Conservation (phyloP, 768 basidiomycete genomes). For the Mrakia hoshinonis region DNA sequence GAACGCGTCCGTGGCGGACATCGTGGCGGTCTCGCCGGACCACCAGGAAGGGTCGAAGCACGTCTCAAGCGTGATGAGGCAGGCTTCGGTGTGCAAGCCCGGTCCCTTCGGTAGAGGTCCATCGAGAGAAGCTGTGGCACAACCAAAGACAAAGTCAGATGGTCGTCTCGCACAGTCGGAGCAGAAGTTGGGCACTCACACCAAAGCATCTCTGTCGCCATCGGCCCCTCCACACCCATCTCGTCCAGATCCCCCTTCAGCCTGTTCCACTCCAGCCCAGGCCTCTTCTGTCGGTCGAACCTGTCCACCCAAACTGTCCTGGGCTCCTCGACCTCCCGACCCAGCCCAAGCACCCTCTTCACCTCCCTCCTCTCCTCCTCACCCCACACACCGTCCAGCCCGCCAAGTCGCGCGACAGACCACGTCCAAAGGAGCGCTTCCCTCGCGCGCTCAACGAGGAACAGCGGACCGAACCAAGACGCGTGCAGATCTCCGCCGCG, state of each 20-base stretch:
- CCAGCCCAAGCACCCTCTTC: background rate
- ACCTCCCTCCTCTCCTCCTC: background rate
- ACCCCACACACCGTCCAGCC: constrained; percentile 13
- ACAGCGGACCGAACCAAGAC: constrained; percentile 15
- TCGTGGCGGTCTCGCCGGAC: constrained; percentile 23
- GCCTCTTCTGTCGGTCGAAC: constrained; percentile 34
- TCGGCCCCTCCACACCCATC: constrained; percentile 38
- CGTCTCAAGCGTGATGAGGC: constrained; percentile 35
- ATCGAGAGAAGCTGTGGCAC: constrained; percentile 21
- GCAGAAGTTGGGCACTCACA: constrained; percentile 30
- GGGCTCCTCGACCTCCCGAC: background rate
- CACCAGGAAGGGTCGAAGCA: constrained; percentile 40
- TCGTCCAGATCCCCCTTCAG: constrained; percentile 33
- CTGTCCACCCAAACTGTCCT: constrained; percentile 33
- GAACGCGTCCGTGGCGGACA: constrained; percentile 37
- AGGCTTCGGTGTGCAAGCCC: constrained; percentile 9
- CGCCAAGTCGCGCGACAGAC: constrained; percentile 35
- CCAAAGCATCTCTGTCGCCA: constrained; percentile 36
- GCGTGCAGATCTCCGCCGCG: constrained; percentile 24
- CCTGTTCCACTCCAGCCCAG: constrained; percentile 34
- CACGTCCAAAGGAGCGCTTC: constrained; percentile 38
- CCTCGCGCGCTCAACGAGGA: constrained; percentile 24
- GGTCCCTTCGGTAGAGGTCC: constrained; percentile 12
- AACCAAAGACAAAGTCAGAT: background rate
- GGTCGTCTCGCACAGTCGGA: too few species aligned